phyloP scores from a whole-genome alignment of 768 basidiomycete genomes.

The Scleroderma bovista region DNA sequence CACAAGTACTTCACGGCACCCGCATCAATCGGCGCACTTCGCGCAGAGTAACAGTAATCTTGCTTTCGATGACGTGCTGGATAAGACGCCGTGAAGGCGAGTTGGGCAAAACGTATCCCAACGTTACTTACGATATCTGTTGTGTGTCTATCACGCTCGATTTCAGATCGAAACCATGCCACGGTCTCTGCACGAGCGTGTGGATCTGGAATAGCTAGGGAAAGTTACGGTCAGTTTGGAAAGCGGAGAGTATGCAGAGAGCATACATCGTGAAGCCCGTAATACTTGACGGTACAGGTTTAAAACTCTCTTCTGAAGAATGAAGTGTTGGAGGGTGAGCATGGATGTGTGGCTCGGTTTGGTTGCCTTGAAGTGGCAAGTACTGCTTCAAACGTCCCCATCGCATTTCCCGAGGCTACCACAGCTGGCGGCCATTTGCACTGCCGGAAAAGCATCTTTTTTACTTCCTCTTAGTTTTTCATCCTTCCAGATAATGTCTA shows the following conservation, averaged over 20 bases:
- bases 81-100: conserved; percentile 8
- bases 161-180: conserved; percentile 66
- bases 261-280: conserved; percentile 60
- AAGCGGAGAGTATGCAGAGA: background rate
- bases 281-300: conserved; percentile 62
- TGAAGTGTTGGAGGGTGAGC: conserved; percentile 67
- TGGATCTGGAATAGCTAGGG: conserved; percentile 56
- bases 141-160: conserved; percentile 57
- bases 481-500: conserved; percentile 28
- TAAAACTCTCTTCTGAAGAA: conserved; percentile 58
- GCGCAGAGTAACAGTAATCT: conserved; percentile 47
- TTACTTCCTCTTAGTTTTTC: conserved; percentile 1
- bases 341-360: conserved; percentile 3
- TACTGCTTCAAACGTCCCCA: background rate
- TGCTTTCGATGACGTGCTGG: conserved; percentile 58
- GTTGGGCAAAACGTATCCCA: background rate
- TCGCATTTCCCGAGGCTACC: background rate
- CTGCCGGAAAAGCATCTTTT: conserved; percentile 1
- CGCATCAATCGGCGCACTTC: conserved; percentile 58
- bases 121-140: conserved; percentile 45
- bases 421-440: background rate
- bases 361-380: no score
- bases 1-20: background rate
- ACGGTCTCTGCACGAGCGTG: conserved; percentile 60
- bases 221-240: conserved; percentile 3